A percentile compares a stretch with the other conserved stretches of the same genome.
Evolutionary conservation across 2,329 filamentous ascomycete genomes (phyloP).

Genomic region (Penicillium olsonii): DNA sequence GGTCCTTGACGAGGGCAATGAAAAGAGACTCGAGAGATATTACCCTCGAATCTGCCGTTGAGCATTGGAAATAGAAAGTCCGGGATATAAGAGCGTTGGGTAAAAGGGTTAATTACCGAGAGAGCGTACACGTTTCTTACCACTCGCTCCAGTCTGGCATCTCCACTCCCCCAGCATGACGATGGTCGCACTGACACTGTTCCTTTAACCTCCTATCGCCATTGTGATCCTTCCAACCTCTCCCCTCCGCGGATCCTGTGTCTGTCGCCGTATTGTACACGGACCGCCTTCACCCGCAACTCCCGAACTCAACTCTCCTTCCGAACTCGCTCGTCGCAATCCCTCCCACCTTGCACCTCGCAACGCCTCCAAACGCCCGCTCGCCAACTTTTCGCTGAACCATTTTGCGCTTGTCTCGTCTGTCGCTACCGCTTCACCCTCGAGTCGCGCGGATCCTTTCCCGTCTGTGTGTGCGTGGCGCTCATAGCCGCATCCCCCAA

Average conservation of each 20-base stretch:
- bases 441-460: conserved; percentile 5
- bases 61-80: not conserved
- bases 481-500: conserved; percentile 2
- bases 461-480: conserved; percentile 13
- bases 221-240: not conserved
- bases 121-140: conserved; percentile 23
- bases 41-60: too few species aligned
- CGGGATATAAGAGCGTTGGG: not conserved
- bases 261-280: not conserved
- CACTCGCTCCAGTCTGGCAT: conserved; percentile 24
- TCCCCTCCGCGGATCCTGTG: not conserved
- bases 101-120: conserved; percentile 16
- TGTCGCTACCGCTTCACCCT: not conserved
- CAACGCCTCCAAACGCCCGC: not conserved
- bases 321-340: conserved; percentile 10
- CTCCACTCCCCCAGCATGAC: conserved; percentile 37
- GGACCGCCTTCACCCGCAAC: not conserved
- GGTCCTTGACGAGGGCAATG: too few species aligned
- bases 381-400: not conserved
- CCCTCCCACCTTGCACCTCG: conserved; percentile 4
- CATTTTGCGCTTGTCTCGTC: conserved; percentile 1
- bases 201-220: conserved; percentile 2
- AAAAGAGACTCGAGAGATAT: too few species aligned
- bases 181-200: conserved; percentile 25
- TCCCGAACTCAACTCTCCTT: conserved; percentile 5